Evolutionary conservation across 1,139 yeast species (phyloP), one percentile per base, ranked within the genome.

Genomic region (Saccharomyces hybrid): DNA sequence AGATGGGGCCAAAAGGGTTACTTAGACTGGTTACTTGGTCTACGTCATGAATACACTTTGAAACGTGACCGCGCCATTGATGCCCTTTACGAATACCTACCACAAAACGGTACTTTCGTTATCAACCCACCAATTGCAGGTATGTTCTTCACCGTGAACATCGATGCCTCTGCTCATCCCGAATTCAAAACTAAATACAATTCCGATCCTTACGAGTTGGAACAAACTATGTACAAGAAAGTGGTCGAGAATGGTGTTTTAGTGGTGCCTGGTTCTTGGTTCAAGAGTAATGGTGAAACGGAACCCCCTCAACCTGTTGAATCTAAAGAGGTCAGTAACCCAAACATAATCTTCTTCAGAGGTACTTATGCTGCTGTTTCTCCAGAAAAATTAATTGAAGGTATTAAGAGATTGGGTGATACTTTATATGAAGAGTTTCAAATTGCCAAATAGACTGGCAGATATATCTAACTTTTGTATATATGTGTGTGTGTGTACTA

Each of bases 21-120:
- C 76, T 66, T 89, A 65, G 93, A 88, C 72, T 91, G 97, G 97
- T 80, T 91, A 69, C 83, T 88, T 61, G 87, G 87, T 55, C 78
- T 91, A 66, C 83, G 97, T 74, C 80, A 81, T 58, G 95, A 86
- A 67, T 89, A 89, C 75, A 83, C 95, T 44, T 77, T 75, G 63
- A 86, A 88, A 71, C 82, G 91, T 72, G 90, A 82, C 61, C 79
- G 78, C 51, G 81, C 85, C 49, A 77, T 81, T 53, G 86, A 81
- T 62, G 74, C 83, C 4, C 70, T 81, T 52, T 66, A 67, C 61
- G 71, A 75, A 52, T 72, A 70, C 62, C 70, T 79, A 67, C 85
- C 85, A n/a, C 50, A 62, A 4, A 54, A 55, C 5, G 60, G 61
- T 25, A 61, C 61, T 8, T 61, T 65, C 54, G 56, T 53, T 6